Conservation (phyloP, 192 early-diverging fungal species). For the Linderina pennispora region DNA sequence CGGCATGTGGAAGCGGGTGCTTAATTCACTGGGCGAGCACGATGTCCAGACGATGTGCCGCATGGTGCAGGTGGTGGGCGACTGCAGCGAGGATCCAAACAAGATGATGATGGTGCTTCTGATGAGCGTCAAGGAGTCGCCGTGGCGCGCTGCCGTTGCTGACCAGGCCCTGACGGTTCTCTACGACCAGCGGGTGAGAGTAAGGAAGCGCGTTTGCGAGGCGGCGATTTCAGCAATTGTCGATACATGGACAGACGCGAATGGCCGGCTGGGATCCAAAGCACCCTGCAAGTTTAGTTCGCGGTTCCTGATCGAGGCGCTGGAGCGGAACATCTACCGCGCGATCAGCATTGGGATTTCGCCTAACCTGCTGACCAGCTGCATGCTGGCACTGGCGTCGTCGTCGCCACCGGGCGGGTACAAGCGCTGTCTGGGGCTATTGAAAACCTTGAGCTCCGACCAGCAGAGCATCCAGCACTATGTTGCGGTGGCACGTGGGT, state of each 20-base stretch:
- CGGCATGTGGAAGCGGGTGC: constrained; percentile 6
- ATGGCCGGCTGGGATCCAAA: not conserved
- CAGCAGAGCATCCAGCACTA: constrained; percentile 1
- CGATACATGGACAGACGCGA: constrained; percentile 2
- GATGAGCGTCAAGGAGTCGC: not conserved
- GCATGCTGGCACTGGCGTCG: constrained; percentile 16
- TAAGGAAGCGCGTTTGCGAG: not conserved
- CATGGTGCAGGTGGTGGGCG: constrained; percentile 6
- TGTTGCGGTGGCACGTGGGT: constrained; percentile 21
- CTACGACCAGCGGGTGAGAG: not conserved
- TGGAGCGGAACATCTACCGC: constrained; percentile 6
- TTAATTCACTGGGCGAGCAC: constrained; percentile 6
- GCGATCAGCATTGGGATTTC: constrained; percentile 4
- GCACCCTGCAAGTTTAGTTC: not conserved
- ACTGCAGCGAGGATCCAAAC: not conserved
- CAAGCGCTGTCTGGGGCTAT: constrained; percentile 9
- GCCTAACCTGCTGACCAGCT: not conserved
- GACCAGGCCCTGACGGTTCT: constrained; percentile 9
- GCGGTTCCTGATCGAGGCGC: not conserved
- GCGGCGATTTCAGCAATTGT: constrained; percentile 4
- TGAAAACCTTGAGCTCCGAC: not conserved
- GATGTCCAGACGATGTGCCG: constrained; percentile 2
- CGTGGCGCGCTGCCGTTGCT: constrained; percentile 4
- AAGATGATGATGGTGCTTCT: constrained; percentile 9
- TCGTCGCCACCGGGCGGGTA: constrained; percentile 1